These are phyloP conservation scores for Termitomyces sp. DNA, from an alignment of 768 basidiomycete species.

Conservation along the genomic window DNA sequence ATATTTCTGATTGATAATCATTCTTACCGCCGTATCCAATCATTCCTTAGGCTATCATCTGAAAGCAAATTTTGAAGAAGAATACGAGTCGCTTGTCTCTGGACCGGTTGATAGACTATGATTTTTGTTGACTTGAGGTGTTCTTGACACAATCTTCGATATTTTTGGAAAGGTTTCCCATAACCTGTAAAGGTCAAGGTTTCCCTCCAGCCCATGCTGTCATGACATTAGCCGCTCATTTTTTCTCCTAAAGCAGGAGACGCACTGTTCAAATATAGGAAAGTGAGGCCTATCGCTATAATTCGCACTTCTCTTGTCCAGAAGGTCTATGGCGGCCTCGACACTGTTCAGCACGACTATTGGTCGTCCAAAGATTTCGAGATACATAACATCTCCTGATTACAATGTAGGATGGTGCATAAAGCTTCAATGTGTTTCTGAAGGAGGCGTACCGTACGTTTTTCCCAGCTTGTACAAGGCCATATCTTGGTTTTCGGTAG, in stretches of 20 bases:
- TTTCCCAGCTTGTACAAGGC: no score
- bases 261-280: slow-evolving; percentile 14
- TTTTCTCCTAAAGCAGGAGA: background rate
- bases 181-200: background rate
- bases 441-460: no score
- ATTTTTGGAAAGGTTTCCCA: slow-evolving; percentile 1
- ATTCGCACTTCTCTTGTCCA: slow-evolving; percentile 22
- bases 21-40: background rate
- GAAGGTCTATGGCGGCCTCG: slow-evolving; percentile 23
- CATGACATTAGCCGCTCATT: background rate
- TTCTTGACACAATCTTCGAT: slow-evolving; percentile 1
- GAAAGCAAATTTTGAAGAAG: slow-evolving; percentile 2
- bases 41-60: background rate
- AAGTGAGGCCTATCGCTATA: slow-evolving; percentile 24
- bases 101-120: background rate
- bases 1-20: slow-evolving; percentile 1
- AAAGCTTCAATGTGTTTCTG: no score
- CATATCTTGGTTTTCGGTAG: no score
- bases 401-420: no score
- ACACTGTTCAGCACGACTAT: slow-evolving; percentile 21
- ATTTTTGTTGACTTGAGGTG: background rate
- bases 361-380: slow-evolving; percentile 22
- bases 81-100: background rate
- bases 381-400: no score
- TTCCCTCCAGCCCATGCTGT: slow-evolving; percentile 5